Conservation (phyloP, 2,329 filamentous ascomycete species). For the Trichoderma arundinaceum region DNA sequence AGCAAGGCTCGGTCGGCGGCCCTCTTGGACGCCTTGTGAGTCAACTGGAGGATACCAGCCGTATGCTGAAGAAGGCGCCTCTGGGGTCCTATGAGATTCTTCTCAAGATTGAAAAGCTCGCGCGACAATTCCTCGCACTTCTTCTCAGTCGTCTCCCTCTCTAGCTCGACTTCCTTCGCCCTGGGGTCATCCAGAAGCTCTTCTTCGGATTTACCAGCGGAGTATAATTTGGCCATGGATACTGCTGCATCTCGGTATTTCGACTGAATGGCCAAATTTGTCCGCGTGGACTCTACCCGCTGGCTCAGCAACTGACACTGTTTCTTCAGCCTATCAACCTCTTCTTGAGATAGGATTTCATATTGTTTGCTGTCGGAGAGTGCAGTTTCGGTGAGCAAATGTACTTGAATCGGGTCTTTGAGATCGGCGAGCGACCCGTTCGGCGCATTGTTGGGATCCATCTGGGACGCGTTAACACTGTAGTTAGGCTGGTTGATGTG, state of each 20-base stretch:
- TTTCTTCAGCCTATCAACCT: conserved; percentile 90
- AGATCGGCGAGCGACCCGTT: conserved; percentile 65
- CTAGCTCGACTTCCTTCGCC: conserved; percentile 70
- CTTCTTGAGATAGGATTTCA: conserved; percentile 86
- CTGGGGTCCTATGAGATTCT: conserved; percentile 75
- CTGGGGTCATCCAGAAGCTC: conserved; percentile 57
- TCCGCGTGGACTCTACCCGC: conserved; percentile 80
- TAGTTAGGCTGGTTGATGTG: not conserved
- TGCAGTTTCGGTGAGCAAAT: conserved; percentile 91
- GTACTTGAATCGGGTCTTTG: conserved; percentile 79
- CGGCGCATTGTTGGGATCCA: conserved; percentile 57
- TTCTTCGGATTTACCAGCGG: conserved; percentile 57
- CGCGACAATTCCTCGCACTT: conserved; percentile 85
- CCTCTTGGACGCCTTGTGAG: conserved; percentile 75
- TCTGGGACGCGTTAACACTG: conserved; percentile 45
- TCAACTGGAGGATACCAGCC: conserved; percentile 87
- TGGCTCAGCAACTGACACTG: conserved; percentile 74
- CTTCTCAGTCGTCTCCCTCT: conserved; percentile 73
- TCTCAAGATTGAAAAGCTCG: conserved; percentile 81
- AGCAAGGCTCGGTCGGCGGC: conserved; percentile 48
- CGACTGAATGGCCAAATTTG: conserved; percentile 85
- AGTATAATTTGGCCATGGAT: conserved; percentile 82
- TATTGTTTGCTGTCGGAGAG: conserved; percentile 85
- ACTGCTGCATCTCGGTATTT: conserved; percentile 94
- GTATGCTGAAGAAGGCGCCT: conserved; percentile 84